A percentile compares a stretch with the other conserved stretches of the same genome.
These are phyloP conservation scores for Phytophthora cajani DNA, from an alignment of 352 stramenopile species.

Conservation along the genomic window DNA sequence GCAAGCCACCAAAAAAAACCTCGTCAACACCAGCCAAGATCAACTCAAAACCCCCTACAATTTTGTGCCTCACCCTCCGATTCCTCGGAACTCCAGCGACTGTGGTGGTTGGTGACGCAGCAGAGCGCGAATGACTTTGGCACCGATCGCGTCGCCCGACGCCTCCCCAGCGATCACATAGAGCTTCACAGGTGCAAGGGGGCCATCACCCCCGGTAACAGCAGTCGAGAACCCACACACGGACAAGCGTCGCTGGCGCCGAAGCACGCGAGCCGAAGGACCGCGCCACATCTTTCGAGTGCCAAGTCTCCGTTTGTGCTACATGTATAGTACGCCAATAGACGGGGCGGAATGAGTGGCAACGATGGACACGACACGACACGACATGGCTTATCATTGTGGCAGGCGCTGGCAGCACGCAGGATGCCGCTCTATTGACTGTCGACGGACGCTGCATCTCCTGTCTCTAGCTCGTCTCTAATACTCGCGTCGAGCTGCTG, in stretches of 20 bases:
- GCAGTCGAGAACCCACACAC: conserved; percentile 26
- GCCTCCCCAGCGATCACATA: conserved; percentile 80
- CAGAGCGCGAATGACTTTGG: conserved; percentile 69
- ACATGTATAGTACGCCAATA: conserved; percentile 4
- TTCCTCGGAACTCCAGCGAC: conserved; percentile 55
- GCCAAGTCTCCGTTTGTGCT: too few species aligned
- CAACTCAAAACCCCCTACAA: too few species aligned
- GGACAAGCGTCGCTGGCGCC: conserved; percentile 4
- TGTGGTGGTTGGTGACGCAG: conserved; percentile 23
- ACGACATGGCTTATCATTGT: conserved; percentile 24
- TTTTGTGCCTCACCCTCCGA: conserved; percentile 55
- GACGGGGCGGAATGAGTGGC: conserved; percentile 18
- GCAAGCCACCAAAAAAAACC: neutral
- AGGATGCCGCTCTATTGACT: conserved; percentile 45
- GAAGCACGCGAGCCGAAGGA: conserved; percentile 9
- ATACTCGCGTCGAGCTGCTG: conserved; percentile 10
- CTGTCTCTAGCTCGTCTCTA: conserved; percentile 40
- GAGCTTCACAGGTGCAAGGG: conserved; percentile 30
- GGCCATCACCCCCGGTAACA: neutral
- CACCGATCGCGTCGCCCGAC: conserved; percentile 79
- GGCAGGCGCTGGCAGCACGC: conserved; percentile 26
- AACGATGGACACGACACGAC: conserved; percentile 12
- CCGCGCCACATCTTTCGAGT: conserved; percentile 24
- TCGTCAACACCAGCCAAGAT: neutral
- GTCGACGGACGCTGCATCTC: conserved; percentile 29